Evolutionary conservation across 805 yeast species (phyloP).

Genomic region (Diddensiella santjacobensis): DNA sequence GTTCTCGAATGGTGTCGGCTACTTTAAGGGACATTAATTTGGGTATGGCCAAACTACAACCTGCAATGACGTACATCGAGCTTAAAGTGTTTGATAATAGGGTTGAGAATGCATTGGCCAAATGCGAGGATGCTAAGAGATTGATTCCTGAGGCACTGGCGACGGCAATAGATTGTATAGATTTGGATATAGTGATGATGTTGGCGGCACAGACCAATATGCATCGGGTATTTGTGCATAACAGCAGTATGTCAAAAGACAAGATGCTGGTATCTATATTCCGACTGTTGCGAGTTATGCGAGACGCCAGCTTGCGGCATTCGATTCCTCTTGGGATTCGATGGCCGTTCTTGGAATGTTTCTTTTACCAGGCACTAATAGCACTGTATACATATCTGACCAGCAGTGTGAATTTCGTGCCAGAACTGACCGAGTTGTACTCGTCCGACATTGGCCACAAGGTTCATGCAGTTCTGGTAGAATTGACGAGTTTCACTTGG

Average conservation of each 20-base stretch:
- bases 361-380: neutral
- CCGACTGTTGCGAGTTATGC: neutral
- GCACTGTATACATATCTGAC: neutral
- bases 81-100: neutral
- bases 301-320: neutral
- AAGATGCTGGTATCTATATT: neutral
- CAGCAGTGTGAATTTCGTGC: neutral
- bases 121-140: neutral
- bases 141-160: neutral
- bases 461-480: neutral
- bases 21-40: neutral
- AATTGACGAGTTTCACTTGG: neutral
- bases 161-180: neutral
- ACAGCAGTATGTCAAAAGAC: neutral
- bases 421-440: neutral
- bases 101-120: neutral
- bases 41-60: neutral
- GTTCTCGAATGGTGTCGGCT: neutral
- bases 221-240: neutral
- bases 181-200: neutral
- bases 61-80: neutral
- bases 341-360: slow-evolving; percentile 2
- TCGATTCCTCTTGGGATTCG: neutral
- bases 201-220: neutral
- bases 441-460: neutral